Evolutionary conservation across 345 rosid genomes (phyloP).

Genomic region (Citrus mangshanensis): DNA sequence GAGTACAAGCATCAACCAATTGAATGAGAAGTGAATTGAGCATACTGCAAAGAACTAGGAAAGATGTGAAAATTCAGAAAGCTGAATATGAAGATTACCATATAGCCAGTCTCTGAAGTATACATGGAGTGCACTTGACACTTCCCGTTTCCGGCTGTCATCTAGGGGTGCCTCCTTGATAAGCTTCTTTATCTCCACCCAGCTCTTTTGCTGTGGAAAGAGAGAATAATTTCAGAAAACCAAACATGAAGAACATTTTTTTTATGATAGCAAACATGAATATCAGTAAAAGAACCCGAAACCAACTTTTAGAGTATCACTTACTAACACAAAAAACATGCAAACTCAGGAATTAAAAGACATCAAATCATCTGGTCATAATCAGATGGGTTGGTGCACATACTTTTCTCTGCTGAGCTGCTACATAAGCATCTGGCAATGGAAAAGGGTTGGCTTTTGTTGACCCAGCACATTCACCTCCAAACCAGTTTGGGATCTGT

Average conservation of each 20-base stretch:
- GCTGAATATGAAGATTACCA: slow-evolving; percentile 40
- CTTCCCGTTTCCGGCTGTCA: slow-evolving; percentile 83
- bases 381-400: slow-evolving; percentile 11
- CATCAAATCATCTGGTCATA: slow-evolving; percentile 10
- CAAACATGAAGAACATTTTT: background rate
- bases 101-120: slow-evolving; percentile 97
- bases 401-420: slow-evolving; percentile 86
- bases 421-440: slow-evolving; percentile 65
- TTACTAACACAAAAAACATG: slow-evolving; percentile 5
- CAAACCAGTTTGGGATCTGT: slow-evolving; percentile 95
- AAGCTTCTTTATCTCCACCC: slow-evolving; percentile 69
- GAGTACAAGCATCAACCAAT: background rate
- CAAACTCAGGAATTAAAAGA: slow-evolving; percentile 1
- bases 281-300: background rate
- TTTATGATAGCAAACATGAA: background rate
- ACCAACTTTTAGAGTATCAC: background rate
- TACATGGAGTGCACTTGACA: slow-evolving; percentile 83
- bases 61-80: slow-evolving; percentile 2
- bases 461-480: slow-evolving; percentile 59
- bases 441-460: slow-evolving; percentile 89
- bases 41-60: background rate
- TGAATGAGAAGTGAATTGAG: background rate
- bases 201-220: slow-evolving; percentile 60
- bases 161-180: slow-evolving; percentile 76
- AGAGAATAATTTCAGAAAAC: background rate